Conservation (phyloP, 2,329 filamentous ascomycete genomes). For the Trichoderma breve region DNA sequence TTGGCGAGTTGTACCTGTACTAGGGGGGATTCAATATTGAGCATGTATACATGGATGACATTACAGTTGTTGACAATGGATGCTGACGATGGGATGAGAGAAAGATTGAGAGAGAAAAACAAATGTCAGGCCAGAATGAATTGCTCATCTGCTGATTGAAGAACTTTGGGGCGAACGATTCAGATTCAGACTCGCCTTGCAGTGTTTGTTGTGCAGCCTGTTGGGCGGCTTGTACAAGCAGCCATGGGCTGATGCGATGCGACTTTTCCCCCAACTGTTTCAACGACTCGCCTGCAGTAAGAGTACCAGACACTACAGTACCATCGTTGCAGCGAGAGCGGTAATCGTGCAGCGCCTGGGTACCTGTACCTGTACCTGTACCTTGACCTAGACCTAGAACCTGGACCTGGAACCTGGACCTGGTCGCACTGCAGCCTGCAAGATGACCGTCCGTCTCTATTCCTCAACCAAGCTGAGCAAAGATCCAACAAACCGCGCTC, state of each 20-base stretch:
- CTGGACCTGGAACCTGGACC: neutral
- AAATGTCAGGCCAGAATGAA: neutral
- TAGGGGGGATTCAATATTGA: neutral
- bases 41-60: neutral
- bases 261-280: constrained; percentile 21
- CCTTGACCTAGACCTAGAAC: neutral
- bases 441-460: neutral
- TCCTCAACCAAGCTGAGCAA: neutral
- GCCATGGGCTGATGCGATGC: neutral
- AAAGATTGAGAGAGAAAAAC: neutral
- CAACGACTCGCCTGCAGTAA: neutral
- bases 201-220: neutral
- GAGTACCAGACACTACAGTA: neutral
- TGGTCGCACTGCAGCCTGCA: constrained; percentile 17
- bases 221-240: neutral
- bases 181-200: neutral
- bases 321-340: neutral
- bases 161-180: neutral
- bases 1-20: neutral
- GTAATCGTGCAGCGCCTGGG: neutral
- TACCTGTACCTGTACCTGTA: neutral
- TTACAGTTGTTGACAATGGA: neutral
- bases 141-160: neutral
- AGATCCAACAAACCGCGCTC: constrained; percentile 3
- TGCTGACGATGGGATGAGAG: too few relatives aligned